Base-by-base conservation (phyloP, 2,329 filamentous ascomycete species). In the Chaetomium globosum region DNA sequence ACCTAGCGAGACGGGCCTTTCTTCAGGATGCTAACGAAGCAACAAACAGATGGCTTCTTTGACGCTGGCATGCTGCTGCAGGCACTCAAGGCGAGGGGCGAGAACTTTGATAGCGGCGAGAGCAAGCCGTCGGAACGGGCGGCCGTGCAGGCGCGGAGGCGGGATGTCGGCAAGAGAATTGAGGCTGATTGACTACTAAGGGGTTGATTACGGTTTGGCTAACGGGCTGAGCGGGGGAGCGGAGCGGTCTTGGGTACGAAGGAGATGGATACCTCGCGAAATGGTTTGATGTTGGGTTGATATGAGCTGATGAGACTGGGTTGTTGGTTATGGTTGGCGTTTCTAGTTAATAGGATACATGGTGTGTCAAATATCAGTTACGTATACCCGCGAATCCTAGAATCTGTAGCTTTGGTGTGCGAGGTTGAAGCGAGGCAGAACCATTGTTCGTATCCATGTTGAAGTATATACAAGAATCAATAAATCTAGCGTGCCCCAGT, bases 41-140 rank as follows among this genome's bases (percentile, higher is more conserved):
- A 31, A 70, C 66, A 71, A 74, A 72, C 74, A 97, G 93, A 97
- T 81, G 94, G 94, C 36, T 97, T 98, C 82, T 98, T 98, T 79
- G 94, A 98, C 75, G 93, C 94, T 0, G 94, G 94, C 16, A 96
- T 97, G 92, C 85, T 97, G 5, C 82, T 95, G 28, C 91, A 96
- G 76, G 92, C 93, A 1, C 86, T 97, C 65, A 93, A 93, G 75
- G 89, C 89, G 2, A 85, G 89, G 59, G 83, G 84, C 19, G 82
- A 87, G 64, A 81, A 79, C 4, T 76, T 80, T 6, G 83, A 86
- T 61, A 73, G 78, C 2, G 80, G 77, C 52, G 84, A 87, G 67
- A 78, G 78, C 10, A 86, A 83, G 70, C 76, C 82, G 1, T 83
- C 83, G 53, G 87, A 89, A 71, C 81, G 85, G 64, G 87, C 87